Percentiles rank a stretch among this genome's conserved stretches.
phyloP scores from a whole-genome alignment of 2,329 filamentous ascomycete species.

The Trichoderma atroviride region DNA sequence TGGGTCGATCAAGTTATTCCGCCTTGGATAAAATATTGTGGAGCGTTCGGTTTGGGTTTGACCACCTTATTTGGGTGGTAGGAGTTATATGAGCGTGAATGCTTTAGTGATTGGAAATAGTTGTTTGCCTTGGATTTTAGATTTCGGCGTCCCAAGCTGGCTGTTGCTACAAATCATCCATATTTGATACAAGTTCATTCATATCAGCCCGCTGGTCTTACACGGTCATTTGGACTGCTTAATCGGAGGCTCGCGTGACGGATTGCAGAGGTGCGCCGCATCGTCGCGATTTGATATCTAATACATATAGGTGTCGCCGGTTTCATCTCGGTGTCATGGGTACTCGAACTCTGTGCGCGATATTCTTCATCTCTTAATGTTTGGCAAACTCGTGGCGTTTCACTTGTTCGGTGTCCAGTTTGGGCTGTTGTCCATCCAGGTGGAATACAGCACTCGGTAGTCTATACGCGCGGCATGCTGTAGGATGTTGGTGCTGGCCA shows the following conservation, averaged over 20 bases:
- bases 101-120: conserved; percentile 10
- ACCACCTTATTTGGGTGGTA: background rate
- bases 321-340: background rate
- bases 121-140: background rate
- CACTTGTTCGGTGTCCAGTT: conserved; percentile 1
- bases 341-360: background rate
- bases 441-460: background rate
- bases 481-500: background rate
- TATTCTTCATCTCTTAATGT: background rate
- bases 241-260: background rate
- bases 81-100: conserved; percentile 11
- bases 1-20: background rate
- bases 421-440: background rate
- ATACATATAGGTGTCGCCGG: background rate
- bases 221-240: background rate
- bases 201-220: background rate
- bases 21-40: background rate
- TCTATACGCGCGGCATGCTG: background rate
- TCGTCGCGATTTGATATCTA: background rate
- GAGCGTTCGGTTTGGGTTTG: background rate
- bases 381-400: background rate
- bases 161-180: background rate
- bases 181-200: background rate
- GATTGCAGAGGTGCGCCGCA: background rate
- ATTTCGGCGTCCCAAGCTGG: background rate